Conservation (phyloP, 2,329 filamentous ascomycete species). For the Myriosclerotinia scirpicola region DNA sequence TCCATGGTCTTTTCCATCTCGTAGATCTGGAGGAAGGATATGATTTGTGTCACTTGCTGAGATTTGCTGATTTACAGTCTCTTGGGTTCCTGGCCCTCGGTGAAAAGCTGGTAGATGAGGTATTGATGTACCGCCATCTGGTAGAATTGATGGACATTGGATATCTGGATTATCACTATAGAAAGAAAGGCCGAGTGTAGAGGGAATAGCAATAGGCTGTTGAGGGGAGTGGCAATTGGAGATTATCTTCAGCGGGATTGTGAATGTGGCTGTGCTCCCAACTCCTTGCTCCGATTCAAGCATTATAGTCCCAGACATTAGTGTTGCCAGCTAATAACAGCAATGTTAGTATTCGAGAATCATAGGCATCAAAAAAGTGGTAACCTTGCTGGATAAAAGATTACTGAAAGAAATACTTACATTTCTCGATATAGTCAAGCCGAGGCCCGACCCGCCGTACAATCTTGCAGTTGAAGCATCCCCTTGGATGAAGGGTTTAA, state of each 20-base stretch:
- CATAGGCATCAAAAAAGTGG: neutral
- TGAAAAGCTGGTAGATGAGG: neutral
- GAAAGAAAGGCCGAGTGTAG: neutral
- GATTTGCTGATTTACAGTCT: slow-evolving; percentile 29
- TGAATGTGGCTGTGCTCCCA: slow-evolving; percentile 34
- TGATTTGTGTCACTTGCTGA: slow-evolving; percentile 15
- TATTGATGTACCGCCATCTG: slow-evolving; percentile 4
- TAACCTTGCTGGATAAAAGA: neutral
- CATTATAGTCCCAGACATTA: slow-evolving; percentile 33
- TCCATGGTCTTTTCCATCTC: neutral
- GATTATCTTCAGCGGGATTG: slow-evolving; percentile 31
- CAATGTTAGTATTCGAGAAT: neutral
- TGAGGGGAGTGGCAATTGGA: slow-evolving; percentile 19
- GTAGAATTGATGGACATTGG: neutral
- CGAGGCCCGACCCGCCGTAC: slow-evolving; percentile 75
- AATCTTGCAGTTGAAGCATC: slow-evolving; percentile 74
- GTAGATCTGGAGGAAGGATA: slow-evolving; percentile 12
- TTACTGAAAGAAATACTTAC: slow-evolving; percentile 21
- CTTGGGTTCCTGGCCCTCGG: neutral
- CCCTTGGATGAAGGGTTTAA: slow-evolving; percentile 78
- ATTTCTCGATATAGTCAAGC: slow-evolving; percentile 67
- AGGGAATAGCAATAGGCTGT: neutral
- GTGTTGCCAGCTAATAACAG: slow-evolving; percentile 29
- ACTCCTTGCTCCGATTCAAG: slow-evolving; percentile 27
- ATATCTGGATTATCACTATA: neutral